A percentile compares a stretch with the other conserved stretches of the same genome.
Conservation (phyloP, 345 rosid genomes). For the Rhodomyrtus tomentosa region DNA sequence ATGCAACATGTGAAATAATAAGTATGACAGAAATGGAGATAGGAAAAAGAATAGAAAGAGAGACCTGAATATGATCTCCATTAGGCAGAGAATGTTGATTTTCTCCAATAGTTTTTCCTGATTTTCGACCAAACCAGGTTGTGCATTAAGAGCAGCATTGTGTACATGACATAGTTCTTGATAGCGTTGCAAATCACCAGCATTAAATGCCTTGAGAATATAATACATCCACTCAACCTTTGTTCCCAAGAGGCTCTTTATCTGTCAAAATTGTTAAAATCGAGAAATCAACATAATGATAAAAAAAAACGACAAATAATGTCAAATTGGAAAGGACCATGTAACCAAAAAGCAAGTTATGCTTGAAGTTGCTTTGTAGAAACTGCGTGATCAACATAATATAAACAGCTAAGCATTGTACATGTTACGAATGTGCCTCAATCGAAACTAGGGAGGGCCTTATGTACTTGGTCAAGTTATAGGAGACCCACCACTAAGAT, state of each 20-base stretch:
- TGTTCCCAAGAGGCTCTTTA: constrained; percentile 81
- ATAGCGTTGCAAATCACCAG: constrained; percentile 76
- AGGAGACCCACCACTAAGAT: not conserved
- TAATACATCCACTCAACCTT: constrained; percentile 95
- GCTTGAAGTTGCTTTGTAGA: not conserved
- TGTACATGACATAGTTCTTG: constrained; percentile 84
- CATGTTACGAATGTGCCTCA: not conserved
- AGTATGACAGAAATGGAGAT: not conserved
- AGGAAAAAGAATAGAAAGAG: not conserved
- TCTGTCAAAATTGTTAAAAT: constrained; percentile 27
- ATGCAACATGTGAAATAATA: not conserved
- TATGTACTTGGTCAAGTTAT: not conserved
- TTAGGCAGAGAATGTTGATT: constrained; percentile 93
- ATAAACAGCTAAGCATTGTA: not conserved
- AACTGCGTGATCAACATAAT: not conserved
- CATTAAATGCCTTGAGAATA: constrained; percentile 86
- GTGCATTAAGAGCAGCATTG: constrained; percentile 63
- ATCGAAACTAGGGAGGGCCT: not conserved
- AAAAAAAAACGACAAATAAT: not conserved
- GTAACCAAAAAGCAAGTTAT: not conserved
- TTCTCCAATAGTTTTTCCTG: constrained; percentile 86
- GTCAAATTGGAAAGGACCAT: not conserved
- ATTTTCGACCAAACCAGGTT: constrained; percentile 91
- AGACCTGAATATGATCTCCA: constrained; percentile 97
- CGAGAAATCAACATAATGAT: not conserved